Evolutionary conservation across 371 early-diverging fungal species (phyloP).

Genomic region (Rhizopus arrhizus): DNA sequence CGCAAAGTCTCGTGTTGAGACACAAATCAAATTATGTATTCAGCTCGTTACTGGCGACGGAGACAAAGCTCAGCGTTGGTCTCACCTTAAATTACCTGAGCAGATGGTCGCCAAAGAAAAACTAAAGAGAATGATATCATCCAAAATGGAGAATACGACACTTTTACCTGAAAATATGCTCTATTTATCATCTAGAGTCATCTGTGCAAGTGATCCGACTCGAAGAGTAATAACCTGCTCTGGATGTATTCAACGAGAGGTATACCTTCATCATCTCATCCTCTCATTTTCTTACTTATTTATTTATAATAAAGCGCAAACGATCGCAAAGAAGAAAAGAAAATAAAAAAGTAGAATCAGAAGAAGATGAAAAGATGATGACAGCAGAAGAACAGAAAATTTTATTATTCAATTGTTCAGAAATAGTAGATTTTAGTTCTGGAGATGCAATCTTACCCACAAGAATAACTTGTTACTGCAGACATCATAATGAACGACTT

Average conservation of each 20-base stretch:
- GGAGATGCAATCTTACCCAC: conserved; percentile 91
- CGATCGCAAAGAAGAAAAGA: conserved; percentile 60
- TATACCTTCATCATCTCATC: conserved; percentile 12
- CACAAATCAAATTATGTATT: conserved; percentile 82
- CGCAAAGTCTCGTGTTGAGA: conserved; percentile 85
- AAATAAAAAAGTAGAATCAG: conserved; percentile 37
- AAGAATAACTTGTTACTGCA: conserved; percentile 93
- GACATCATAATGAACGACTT: conserved; percentile 89
- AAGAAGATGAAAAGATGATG: conserved; percentile 53
- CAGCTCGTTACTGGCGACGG: conserved; percentile 67
- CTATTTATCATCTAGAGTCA: conserved; percentile 77
- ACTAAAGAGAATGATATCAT: conserved; percentile 29
- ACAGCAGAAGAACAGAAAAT: conserved; percentile 74
- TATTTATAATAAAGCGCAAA: conserved; percentile 37
- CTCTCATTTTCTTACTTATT: neutral
- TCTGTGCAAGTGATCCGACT: conserved; percentile 83
- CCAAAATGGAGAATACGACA: conserved; percentile 22
- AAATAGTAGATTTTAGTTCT: conserved; percentile 84
- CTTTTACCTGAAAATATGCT: conserved; percentile 50
- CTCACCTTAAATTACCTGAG: conserved; percentile 74
- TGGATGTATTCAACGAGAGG: conserved; percentile 88
- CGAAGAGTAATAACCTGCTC: conserved; percentile 80
- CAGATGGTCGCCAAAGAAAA: conserved; percentile 67
- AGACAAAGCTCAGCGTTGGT: conserved; percentile 68
- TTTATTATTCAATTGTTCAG: conserved; percentile 85